phyloP scores from a whole-genome alignment of 2,329 filamentous ascomycete genomes.

The Penicillium freii region DNA sequence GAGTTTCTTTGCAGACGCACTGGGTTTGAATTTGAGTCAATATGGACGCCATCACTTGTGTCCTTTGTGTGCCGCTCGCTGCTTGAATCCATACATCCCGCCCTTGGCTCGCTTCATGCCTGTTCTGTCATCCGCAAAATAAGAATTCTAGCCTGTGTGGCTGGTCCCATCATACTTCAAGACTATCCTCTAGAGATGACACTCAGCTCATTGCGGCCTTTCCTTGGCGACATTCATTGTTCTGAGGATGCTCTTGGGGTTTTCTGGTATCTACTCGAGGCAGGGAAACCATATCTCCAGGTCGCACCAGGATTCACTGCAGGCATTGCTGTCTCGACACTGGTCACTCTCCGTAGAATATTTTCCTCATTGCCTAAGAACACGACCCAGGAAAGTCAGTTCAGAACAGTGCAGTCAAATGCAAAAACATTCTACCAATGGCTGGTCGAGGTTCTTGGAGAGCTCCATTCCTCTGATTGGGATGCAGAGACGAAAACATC shows the following conservation, averaged over 20 bases:
- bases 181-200: slow-evolving; percentile 90
- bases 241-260: slow-evolving; percentile 87
- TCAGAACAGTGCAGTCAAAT: slow-evolving; percentile 71
- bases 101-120: slow-evolving; percentile 80
- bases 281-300: slow-evolving; percentile 64
- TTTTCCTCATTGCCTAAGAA: slow-evolving; percentile 71
- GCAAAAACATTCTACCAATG: slow-evolving; percentile 74
- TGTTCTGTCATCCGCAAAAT: slow-evolving; percentile 85
- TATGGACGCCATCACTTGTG: slow-evolving; percentile 76
- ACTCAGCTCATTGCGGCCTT: slow-evolving; percentile 73
- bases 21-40: slow-evolving; percentile 59
- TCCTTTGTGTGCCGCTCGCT: slow-evolving; percentile 73
- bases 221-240: slow-evolving; percentile 79
- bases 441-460: slow-evolving; percentile 68
- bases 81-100: slow-evolving; percentile 75
- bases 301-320: slow-evolving; percentile 72
- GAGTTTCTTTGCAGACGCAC: slow-evolving; percentile 73
- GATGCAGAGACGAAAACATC: slow-evolving; percentile 52
- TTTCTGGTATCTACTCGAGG: slow-evolving; percentile 74
- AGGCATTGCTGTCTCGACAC: slow-evolving; percentile 73
- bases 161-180: slow-evolving; percentile 67
- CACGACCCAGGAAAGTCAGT: slow-evolving; percentile 81
- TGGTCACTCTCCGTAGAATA: slow-evolving; percentile 76
- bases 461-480: slow-evolving; percentile 57
- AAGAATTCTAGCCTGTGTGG: slow-evolving; percentile 74